Evolutionary conservation across 1,284 basidiomycete genomes (phyloP), one percentile per base, ranked within the genome.

Genomic region (Spongispora temasekensis): DNA sequence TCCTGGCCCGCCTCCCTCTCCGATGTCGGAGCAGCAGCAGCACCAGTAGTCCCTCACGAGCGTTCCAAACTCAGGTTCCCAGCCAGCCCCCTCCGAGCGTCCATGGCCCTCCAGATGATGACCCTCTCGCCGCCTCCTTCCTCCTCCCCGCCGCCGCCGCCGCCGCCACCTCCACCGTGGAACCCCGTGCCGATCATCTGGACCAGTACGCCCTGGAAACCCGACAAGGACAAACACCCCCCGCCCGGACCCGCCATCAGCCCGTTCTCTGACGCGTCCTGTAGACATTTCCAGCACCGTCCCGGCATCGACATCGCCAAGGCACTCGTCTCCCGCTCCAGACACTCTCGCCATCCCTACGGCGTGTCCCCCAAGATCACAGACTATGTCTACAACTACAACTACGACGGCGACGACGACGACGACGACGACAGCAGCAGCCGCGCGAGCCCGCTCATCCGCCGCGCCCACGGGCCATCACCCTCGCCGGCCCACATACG

Each of bases 191-290:
- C 46, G 3, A 48, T 63, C 25, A 58, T 72, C 6, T 72, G 71
- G 71, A 68, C 68, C 34, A 73, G 71, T 52, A 73, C 71, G 1
- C 71, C 69, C 1, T 59, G 21, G 44, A 66, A 63, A 56, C n/a
- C n/a, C n/a, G n/a, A n/a, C n/a, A 32, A 28, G 23, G 61, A 67
- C 27, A 21, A 40, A 15, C 32, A 35, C 52, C 4, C 28, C 15
- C n/a, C 57, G 2, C 46, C 51, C 21, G 56, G 61, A 12, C 62
- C 31, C 5, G 21, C 15, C 13, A 32, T 56, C 54, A 58, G 27
- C 31, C 46, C 65, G 15, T 57, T 60, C 57, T n/a, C n/a, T n/a
- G n/a, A n/a, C n/a, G n/a, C n/a, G n/a, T n/a, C n/a, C n/a, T n/a
- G n/a, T n/a, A n/a, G 57, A 69, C 51, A 28, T 23, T 9, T 25